These are phyloP conservation scores for Psilocybe mexicana DNA, from an alignment of 1,284 basidiomycete genomes.

Conservation along the genomic window DNA sequence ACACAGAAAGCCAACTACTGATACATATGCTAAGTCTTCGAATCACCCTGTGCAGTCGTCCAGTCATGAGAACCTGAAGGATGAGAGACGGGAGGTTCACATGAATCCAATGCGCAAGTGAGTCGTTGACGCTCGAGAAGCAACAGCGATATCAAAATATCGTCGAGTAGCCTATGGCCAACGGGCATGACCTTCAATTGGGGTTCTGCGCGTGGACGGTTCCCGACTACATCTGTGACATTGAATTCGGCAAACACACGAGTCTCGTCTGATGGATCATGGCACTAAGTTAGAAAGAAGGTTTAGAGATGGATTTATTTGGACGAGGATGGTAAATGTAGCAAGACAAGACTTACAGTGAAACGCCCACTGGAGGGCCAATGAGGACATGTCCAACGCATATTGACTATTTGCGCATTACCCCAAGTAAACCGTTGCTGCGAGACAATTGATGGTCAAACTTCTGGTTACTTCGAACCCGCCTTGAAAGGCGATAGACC, in stretches of 20 bases:
- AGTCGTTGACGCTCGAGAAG: conserved; percentile 9
- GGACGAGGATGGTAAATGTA: background rate
- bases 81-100: background rate
- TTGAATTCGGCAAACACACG: conserved; percentile 4
- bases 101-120: background rate
- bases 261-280: background rate
- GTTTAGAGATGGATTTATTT: background rate
- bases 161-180: conserved; percentile 10
- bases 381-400: conserved; percentile 5
- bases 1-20: background rate
- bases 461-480: background rate
- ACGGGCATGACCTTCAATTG: conserved; percentile 10
- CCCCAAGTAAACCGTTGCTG: conserved; percentile 4
- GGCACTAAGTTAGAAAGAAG: background rate
- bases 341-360: background rate
- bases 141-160: conserved; percentile 13
- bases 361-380: conserved; percentile 6
- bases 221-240: background rate
- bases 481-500: background rate
- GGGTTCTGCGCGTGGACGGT: background rate
- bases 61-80: background rate
- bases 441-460: background rate
- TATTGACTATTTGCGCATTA: background rate
- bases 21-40: background rate
- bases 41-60: background rate